Evolutionary conservation across 208 protist genomes (phyloP).

Genomic region (Tritrichomonas musculus): DNA sequence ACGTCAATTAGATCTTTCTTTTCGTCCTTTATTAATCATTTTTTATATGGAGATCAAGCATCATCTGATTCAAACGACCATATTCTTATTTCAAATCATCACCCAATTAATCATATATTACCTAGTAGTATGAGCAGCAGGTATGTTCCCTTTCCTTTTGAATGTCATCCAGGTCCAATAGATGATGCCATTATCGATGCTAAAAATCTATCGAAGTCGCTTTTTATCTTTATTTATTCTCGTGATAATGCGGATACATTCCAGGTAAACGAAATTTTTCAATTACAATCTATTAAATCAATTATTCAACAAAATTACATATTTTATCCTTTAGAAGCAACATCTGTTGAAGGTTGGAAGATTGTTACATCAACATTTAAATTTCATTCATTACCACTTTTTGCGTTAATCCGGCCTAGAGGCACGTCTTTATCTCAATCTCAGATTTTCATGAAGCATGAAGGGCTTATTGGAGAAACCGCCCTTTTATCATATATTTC

Average conservation of each 20-base stretch:
- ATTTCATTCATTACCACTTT: background rate
- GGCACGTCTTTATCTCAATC: background rate
- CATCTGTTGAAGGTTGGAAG: background rate
- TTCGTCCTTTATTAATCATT: too few relatives aligned
- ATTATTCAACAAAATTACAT: background rate
- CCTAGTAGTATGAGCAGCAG: too few relatives aligned
- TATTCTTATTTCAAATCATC: too few relatives aligned
- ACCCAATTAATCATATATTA: too few relatives aligned
- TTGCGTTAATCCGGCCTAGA: background rate
- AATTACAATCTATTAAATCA: background rate
- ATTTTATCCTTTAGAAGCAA: background rate
- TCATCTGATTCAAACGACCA: too few relatives aligned
- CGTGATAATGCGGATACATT: background rate
- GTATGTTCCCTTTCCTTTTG: background rate
- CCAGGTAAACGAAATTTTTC: background rate
- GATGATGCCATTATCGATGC: slow-evolving; percentile 1
- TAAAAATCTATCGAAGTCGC: background rate
- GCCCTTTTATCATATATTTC: background rate
- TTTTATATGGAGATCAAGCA: too few relatives aligned
- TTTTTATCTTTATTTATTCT: slow-evolving; percentile 19
- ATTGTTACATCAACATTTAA: background rate
- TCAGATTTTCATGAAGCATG: background rate
- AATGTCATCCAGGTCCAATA: background rate
- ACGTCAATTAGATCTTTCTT: too few relatives aligned
- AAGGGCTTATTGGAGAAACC: background rate